Conservation (phyloP, 805 yeast species). For the Candida xiaguanensis region DNA sequence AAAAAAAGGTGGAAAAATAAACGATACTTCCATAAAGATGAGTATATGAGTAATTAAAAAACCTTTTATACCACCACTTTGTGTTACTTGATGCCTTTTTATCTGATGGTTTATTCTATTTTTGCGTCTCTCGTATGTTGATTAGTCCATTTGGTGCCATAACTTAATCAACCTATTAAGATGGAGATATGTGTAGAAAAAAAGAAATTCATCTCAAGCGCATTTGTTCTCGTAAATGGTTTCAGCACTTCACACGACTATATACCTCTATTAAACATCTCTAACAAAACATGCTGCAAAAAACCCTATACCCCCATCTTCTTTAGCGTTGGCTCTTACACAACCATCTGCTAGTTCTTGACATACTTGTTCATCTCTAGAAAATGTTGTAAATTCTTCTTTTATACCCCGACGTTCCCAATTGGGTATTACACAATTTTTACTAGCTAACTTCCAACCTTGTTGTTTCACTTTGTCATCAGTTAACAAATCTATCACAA, state of each 20-base stretch:
- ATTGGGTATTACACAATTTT: conserved; percentile 64
- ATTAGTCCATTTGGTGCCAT: too few species aligned
- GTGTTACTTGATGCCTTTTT: neutral
- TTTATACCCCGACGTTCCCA: conserved; percentile 87
- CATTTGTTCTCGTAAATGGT: too few species aligned
- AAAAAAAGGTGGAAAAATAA: too few species aligned
- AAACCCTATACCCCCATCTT: conserved; percentile 98
- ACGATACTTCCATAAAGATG: too few species aligned
- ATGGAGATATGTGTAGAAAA: too few species aligned
- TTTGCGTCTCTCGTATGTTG: too few species aligned
- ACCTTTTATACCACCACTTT: neutral
- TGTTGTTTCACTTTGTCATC: conserved; percentile 58
- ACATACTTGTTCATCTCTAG: conserved; percentile 38
- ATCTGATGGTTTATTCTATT: neutral
- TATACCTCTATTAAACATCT: neutral
- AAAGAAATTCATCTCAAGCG: too few species aligned
- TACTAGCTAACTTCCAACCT: conserved; percentile 72
- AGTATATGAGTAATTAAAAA: too few species aligned
- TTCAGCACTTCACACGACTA: too few species aligned
- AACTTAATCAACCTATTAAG: too few species aligned
- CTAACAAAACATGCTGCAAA: conserved; percentile 88
- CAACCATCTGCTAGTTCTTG: conserved; percentile 72
- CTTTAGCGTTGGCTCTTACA: conserved; percentile 77
- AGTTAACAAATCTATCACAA: conserved; percentile 70
- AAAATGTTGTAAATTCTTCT: conserved; percentile 56